Conservation (phyloP, 805 yeast species). For the Priceomyces haplophilus region DNA sequence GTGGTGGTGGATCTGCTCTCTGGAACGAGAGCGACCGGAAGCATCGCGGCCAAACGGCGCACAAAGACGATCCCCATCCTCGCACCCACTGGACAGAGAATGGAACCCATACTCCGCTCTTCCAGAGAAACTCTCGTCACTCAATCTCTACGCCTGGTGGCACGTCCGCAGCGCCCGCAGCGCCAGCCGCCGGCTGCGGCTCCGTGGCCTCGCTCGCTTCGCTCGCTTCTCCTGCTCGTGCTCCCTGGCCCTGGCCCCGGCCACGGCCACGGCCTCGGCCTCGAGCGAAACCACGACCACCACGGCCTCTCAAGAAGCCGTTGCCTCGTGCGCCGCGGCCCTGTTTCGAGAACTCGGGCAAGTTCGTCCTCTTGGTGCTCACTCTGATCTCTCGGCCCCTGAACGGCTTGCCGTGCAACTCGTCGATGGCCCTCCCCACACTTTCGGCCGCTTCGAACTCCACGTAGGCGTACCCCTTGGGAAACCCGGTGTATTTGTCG, state of each 20-base stretch:
- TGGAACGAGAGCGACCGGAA: too few species aligned
- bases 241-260: too few species aligned
- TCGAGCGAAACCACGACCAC: slow-evolving; percentile 33
- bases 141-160: too few species aligned
- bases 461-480: slow-evolving; percentile 63
- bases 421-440: slow-evolving; percentile 46
- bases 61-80: too few species aligned
- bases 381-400: slow-evolving; percentile 48
- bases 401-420: slow-evolving; percentile 40
- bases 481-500: slow-evolving; percentile 42
- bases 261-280: slow-evolving; percentile 26
- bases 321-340: slow-evolving; percentile 25
- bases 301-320: slow-evolving; percentile 23
- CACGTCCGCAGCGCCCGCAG: too few species aligned
- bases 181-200: too few species aligned
- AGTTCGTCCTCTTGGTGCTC: slow-evolving; percentile 51
- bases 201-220: too few species aligned
- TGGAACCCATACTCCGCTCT: too few species aligned
- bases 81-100: too few species aligned
- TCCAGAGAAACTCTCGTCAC: too few species aligned
- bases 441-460: slow-evolving; percentile 47
- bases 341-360: slow-evolving; percentile 42
- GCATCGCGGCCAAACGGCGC: too few species aligned
- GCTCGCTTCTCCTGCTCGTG: not conserved
- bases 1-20: too few species aligned